Base-by-base conservation (phyloP, 805 yeast species). In the Schwanniomyces vanrijiae region DNA sequence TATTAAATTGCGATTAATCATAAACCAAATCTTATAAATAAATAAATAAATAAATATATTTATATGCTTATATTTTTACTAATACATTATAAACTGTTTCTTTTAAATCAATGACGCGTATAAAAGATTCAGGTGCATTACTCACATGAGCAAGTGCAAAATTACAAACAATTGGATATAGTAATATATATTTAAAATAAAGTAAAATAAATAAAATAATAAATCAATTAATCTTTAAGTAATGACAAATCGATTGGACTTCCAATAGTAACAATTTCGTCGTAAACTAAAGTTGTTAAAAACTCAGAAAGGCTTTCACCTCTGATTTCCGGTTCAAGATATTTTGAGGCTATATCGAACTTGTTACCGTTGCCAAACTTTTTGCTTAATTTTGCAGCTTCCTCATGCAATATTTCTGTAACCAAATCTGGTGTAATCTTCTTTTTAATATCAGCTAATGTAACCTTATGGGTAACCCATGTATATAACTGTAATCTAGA, bases 241-340 rank as follows among this genome's bases (percentile, higher is more conserved):
- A 41, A 9, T 22, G 37, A 21, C 29, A 55, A 35, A 42, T 56
- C 53, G 22, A 53, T 39, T 11, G 56, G 53, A 33, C 42, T 45
- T 5, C 52, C 53, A 11, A 22, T 38, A n/a, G 47, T 43, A 11
- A 51, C 51, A 9, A 56, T 45, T 37, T 54, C 56, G 37, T 57
- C 61, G 33, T 57, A 57, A n/a, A 57, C 46, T 47, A 57, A 48
- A 3, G 60, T 55, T 16, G 61, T 57, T 42, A 57, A 48, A 45
- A 57, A 57, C 37, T 55, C 59, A 5, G 55, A 48, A 20, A 53
- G 40, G 8, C 47, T 29, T 40, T 53, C 55, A 13, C 60, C 62
- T 31, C 50, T 51, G 22, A 56, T 47, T 45, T 58, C 60, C 2
- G 60, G 58, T 24, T 39, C 41, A 39, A 58, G 48, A 37, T 54